A percentile compares a stretch with the other conserved stretches of the same genome.
These are phyloP conservation scores for Discostella stelligeroides DNA, from an alignment of 108 stramenopile genomes.

Conservation along the genomic window DNA sequence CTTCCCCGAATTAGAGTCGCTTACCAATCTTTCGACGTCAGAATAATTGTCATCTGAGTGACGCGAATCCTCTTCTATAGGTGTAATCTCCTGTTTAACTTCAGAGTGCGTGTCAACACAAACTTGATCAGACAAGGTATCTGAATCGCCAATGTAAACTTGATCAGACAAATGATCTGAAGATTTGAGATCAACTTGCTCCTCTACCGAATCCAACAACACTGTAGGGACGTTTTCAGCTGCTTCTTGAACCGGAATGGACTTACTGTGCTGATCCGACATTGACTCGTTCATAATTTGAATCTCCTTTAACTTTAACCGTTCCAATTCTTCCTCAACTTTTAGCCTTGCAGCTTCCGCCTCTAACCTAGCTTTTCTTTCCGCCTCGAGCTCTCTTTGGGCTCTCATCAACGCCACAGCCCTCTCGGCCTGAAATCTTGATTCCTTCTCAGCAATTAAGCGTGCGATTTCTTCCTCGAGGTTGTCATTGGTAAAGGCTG, in stretches of 20 bases:
- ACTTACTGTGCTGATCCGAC: background rate
- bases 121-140: too few species aligned
- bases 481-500: background rate
- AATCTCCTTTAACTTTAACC: conserved; percentile 8
- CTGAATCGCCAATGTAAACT: too few species aligned
- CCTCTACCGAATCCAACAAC: background rate
- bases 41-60: too few species aligned
- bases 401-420: conserved; percentile 46
- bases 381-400: conserved; percentile 39
- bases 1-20: too few species aligned
- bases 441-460: conserved; percentile 49
- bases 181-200: background rate
- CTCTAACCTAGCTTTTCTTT: conserved; percentile 17
- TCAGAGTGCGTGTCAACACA: too few species aligned
- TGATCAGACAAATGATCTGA: background rate
- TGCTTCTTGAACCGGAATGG: background rate
- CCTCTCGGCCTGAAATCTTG: conserved; percentile 39
- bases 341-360: conserved; percentile 22
- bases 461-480: conserved; percentile 45
- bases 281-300: background rate
- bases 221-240: background rate
- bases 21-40: too few species aligned
- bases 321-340: conserved; percentile 20
- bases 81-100: too few species aligned
- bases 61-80: too few species aligned